Evolutionary conservation across 2,329 filamentous ascomycete genomes (phyloP).

Genomic region (Rugonectria rugulosa): DNA sequence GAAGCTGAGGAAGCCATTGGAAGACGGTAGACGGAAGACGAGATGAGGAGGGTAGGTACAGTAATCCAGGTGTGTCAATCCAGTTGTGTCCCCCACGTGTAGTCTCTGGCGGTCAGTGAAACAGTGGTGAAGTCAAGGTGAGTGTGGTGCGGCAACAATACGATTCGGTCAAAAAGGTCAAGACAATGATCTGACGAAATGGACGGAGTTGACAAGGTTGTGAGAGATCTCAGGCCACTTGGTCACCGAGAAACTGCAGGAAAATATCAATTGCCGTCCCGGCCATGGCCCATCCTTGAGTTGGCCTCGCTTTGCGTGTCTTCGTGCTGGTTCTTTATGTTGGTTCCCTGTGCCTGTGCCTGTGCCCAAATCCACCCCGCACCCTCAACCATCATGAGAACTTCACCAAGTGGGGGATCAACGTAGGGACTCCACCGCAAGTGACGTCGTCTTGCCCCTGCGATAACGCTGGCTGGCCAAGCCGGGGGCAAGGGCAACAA

Average conservation of each 20-base stretch:
- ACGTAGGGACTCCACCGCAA: slow-evolving; percentile 13
- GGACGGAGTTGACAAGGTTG: not conserved
- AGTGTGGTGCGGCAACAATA: not conserved
- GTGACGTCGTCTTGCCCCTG: slow-evolving; percentile 26
- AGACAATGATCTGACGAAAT: not conserved
- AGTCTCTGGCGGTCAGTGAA: not conserved
- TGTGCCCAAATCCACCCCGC: not conserved
- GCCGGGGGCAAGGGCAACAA: too few relatives aligned
- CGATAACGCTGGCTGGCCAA: slow-evolving; percentile 13
- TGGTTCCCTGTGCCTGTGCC: not conserved
- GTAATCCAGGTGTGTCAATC: too few relatives aligned
- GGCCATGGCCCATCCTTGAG: not conserved
- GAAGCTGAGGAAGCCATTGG: slow-evolving; percentile 30
- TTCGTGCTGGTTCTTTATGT: too few relatives aligned
- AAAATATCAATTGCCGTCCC: too few relatives aligned
- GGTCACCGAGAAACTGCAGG: not conserved
- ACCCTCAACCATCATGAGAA: not conserved
- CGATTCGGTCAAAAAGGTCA: not conserved
- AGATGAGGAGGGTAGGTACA: too few relatives aligned
- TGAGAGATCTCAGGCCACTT: not conserved
- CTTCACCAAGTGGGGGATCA: slow-evolving; percentile 21
- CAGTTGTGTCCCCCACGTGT: not conserved
- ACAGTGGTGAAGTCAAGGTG: not conserved
- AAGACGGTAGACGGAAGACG: too few relatives aligned
- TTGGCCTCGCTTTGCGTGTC: too few relatives aligned